These are phyloP conservation scores for Vigna reflexopilosa DNA, from an alignment of 306 rosid species.

Conservation along the genomic window DNA sequence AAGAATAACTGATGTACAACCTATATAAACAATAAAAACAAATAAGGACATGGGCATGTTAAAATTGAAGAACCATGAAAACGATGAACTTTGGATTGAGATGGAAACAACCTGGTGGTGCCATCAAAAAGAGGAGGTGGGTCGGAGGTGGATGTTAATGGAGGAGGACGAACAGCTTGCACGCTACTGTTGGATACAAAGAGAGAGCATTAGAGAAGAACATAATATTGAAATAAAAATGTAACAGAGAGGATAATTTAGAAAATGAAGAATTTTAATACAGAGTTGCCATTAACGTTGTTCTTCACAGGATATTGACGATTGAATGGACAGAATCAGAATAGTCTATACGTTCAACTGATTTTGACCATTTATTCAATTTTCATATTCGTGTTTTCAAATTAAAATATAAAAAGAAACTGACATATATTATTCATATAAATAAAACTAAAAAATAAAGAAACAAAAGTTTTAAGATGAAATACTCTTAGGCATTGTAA, in stretches of 20 bases:
- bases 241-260: not conserved
- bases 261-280: slow-evolving; percentile 17
- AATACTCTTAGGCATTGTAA: no score
- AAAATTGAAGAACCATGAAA: not conserved
- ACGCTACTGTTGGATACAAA: slow-evolving; percentile 37
- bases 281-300: slow-evolving; percentile 44
- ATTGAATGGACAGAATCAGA: not conserved
- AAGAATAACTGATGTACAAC: slow-evolving; percentile 59
- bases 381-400: no score
- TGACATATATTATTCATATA: no score
- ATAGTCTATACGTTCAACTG: not conserved
- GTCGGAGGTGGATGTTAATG: slow-evolving; percentile 62
- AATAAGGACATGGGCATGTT: not conserved
- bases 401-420: no score
- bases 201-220: slow-evolving; percentile 1
- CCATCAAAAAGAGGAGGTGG: slow-evolving; percentile 86
- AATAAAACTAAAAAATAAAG: no score
- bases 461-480: no score
- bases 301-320: not conserved
- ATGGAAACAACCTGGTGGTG: slow-evolving; percentile 66
- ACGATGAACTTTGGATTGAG: not conserved
- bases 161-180: slow-evolving; percentile 54
- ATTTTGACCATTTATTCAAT: not conserved
- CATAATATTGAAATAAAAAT: not conserved
- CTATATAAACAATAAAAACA: slow-evolving; percentile 44